Evolutionary conservation across 306 rosid genomes (phyloP).

Genomic region (Mimosa bimucronata): DNA sequence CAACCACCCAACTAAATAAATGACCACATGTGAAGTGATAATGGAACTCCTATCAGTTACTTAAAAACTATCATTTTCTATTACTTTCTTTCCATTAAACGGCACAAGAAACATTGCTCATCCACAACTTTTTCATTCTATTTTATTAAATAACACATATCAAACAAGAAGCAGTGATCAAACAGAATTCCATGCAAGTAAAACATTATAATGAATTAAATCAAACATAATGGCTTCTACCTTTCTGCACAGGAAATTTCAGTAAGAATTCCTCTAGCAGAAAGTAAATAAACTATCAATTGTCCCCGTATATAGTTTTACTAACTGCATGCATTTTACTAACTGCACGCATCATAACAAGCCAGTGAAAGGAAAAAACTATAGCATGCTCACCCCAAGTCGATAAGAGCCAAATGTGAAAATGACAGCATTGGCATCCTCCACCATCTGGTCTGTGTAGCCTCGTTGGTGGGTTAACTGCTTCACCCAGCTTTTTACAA

Average conservation of each 20-base stretch:
- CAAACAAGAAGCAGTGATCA: background rate
- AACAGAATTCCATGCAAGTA: background rate
- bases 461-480: conserved; percentile 82
- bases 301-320: conserved; percentile 8
- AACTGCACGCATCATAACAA: conserved; percentile 21
- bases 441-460: conserved; percentile 95
- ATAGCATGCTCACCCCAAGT: conserved; percentile 71
- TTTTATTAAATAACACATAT: background rate
- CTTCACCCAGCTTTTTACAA: conserved; percentile 94
- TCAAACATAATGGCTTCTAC: conserved; percentile 16
- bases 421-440: conserved; percentile 90
- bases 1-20: background rate
- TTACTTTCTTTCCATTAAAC: background rate
- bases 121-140: background rate
- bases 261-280: background rate
- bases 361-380: background rate
- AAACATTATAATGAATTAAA: background rate
- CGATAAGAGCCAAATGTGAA: conserved; percentile 91
- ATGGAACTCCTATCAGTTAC: background rate
- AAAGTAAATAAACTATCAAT: background rate
- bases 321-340: conserved; percentile 13
- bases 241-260: conserved; percentile 22
- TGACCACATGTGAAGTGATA: background rate
- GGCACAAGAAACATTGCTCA: background rate
- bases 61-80: background rate